Percentiles rank a stretch among this genome's conserved stretches.
These are phyloP conservation scores for Inonotus hispidus DNA, from an alignment of 1,284 basidiomycete species.

Conservation along the genomic window DNA sequence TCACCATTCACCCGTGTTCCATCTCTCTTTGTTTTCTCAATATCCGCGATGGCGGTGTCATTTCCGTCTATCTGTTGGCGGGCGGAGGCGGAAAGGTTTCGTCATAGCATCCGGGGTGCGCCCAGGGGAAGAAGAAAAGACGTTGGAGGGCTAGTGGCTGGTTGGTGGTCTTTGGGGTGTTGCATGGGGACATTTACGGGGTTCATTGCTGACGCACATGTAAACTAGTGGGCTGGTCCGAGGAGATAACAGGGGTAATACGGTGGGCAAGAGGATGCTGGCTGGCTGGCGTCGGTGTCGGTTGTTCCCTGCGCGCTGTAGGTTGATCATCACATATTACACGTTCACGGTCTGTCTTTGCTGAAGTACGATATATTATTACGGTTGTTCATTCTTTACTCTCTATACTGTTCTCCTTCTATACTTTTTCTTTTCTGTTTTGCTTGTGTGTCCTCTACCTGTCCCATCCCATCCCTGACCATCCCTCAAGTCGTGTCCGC, in stretches of 20 bases:
- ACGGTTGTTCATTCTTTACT: conserved; percentile 14
- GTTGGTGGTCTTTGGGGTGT: background rate
- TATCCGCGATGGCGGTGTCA: conserved; percentile 12
- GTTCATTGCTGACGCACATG: too few relatives aligned
- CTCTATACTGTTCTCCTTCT: background rate
- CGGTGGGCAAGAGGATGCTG: background rate
- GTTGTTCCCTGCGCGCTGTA: background rate
- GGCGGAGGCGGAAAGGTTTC: background rate
- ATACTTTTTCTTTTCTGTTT: conserved; percentile 16
- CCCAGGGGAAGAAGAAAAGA: background rate
- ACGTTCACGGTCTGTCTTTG: conserved; percentile 12
- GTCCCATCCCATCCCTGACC: background rate
- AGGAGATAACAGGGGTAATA: background rate
- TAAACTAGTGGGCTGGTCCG: background rate
- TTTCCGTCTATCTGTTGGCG: background rate
- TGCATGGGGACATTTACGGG: background rate
- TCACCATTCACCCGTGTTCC: conserved; percentile 21
- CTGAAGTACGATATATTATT: conserved; percentile 18
- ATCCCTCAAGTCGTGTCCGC: background rate
- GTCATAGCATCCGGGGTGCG: background rate
- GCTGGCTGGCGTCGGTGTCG: background rate
- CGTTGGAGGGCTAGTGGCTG: background rate
- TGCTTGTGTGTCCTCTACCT: conserved; percentile 17
- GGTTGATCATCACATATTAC: conserved; percentile 4
- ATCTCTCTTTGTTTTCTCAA: conserved; percentile 21